Base-by-base conservation (phyloP, 2,329 filamentous ascomycete genomes). In the Fusarium globosum region DNA sequence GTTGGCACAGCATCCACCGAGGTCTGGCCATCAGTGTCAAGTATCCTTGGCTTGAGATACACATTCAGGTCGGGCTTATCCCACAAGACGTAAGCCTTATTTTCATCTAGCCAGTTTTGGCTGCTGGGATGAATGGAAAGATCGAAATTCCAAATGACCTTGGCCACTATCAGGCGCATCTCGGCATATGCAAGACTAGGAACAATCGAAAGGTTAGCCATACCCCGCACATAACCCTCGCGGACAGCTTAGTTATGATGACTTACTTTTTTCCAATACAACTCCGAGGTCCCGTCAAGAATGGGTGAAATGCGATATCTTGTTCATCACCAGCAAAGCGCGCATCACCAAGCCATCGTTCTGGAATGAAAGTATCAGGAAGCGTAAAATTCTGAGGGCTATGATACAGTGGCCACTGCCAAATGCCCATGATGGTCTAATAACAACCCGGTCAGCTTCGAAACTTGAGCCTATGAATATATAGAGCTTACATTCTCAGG, bases 401-500 rank as follows among this genome's bases (percentile, higher is more conserved):
- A 15, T 64, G 66, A 20, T 72, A 51, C 4, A 65, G 48, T 14
- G 69, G 57, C 62, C 65, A 74, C 18, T 74, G 71, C 61, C 62
- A 69, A n/a, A 74, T 42, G 7, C 57, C 65, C 4, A 72, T 38
- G 2, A 42, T 28, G 10, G 65, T 62, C 73, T 72, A 35, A 3
- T 21, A 15, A 15, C 30, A 7, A 21, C n/a, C 16, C 49, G 18
- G 21, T 18, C 20, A 14, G 10, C 3, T 9, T 16, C 36, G 6
- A 33, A 13, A 33, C 30, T 33, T 33, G 30, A 33, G 30, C 30
- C 30, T 33, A 9, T 33, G 30, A 33, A 33, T 33, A 33, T 13
- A 33, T 33, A 33, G 30, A 33, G 13, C 30, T 33, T 42, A 81
- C 80, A 38, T 74, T 77, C 41, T 78, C 80, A 1, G 82, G 81